Evolutionary conservation across 164 flowering plant genomes (phyloP), one percentile per base, ranked within the genome.

Genomic region (Stephania cephalantha): DNA sequence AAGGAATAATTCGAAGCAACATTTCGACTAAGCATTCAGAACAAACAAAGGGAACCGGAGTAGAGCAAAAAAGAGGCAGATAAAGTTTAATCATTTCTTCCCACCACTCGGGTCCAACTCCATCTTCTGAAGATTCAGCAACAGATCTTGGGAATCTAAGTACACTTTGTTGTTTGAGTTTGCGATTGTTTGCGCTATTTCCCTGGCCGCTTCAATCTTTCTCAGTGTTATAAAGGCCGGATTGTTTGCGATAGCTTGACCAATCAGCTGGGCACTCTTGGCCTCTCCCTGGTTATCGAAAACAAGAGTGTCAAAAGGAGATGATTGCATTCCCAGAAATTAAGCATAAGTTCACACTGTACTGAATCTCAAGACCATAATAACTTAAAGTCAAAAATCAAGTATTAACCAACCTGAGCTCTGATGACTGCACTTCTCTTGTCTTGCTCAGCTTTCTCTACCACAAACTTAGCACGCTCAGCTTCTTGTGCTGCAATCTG

Each of bases 391-490:
- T 52, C 44, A n/a, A 2, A 42, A 50, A 73, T 69, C 29, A 46
- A 69, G 11, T 66, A 69, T 12, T 66, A 44, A 9, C 81, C 71
- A 31, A 85, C 91, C 89, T 88, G 86, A 67, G 91, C 90, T 73
- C 88, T 83, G 77, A 88, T 84, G 68, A 86, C 83, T 64, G 90
- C 90, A 83, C 88, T 84, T 72, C 67, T 84, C 75, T 87, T 87
- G 83, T 88, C 90, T 82, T 88, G 91, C 77, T 88, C 91, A 20
- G 90, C 90, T 77, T 87, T 88, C 73, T 88, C 89, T 20, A 88
- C 91, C 13, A 87, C 85, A 75, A 85, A 87, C 75, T 88, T 88
- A 25, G 91, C 89, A 71, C 87, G 78, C 73, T 88, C 87, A 31
- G 91, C 88, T 79, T 88, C 88, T 70, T 88, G 91, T 9, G 89